A percentile compares a stretch with the other conserved stretches of the same genome.
phyloP scores from a whole-genome alignment of 2,329 filamentous ascomycete genomes.

The Hawksworthiomyces lignivorus region DNA sequence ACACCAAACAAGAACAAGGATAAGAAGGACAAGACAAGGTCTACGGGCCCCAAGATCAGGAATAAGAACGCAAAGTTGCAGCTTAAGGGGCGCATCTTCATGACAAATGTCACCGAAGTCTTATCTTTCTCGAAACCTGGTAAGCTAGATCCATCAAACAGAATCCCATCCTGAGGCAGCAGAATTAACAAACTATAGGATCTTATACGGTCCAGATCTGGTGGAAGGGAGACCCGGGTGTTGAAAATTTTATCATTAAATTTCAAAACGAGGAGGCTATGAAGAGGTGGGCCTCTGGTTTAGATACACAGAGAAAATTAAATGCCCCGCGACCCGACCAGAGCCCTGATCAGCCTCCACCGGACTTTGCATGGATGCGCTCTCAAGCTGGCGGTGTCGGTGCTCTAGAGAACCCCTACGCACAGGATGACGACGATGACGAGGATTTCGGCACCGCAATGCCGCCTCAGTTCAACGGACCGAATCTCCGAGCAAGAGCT shows the following conservation, averaged over 20 bases:
- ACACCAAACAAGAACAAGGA: slow-evolving; percentile 77
- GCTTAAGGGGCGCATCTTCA: slow-evolving; percentile 95
- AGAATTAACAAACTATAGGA: too few species aligned
- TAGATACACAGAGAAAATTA: slow-evolving; percentile 68
- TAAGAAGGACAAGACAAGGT: slow-evolving; percentile 59
- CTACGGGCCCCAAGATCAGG: slow-evolving; percentile 46
- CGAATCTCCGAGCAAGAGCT: slow-evolving; percentile 67
- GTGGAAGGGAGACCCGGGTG: slow-evolving; percentile 94
- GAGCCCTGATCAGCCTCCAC: slow-evolving; percentile 45
- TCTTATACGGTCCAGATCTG: slow-evolving; percentile 95
- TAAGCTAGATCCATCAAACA: too few species aligned
- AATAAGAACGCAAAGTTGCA: slow-evolving; percentile 76
- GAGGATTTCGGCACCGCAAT: slow-evolving; percentile 42
- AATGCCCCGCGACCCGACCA: slow-evolving; percentile 41
- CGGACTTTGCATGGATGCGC: slow-evolving; percentile 75
- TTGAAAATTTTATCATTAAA: slow-evolving; percentile 93
- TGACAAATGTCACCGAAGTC: slow-evolving; percentile 98
- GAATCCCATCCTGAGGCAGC: too few species aligned
- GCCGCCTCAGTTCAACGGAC: slow-evolving; percentile 26
- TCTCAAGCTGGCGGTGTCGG: slow-evolving; percentile 42
- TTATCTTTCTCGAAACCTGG: slow-evolving; percentile 80
- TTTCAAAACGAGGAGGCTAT: slow-evolving; percentile 87
- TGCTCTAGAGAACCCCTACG: slow-evolving; percentile 75
- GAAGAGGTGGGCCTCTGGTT: slow-evolving; percentile 80
- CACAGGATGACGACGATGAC: slow-evolving; percentile 54